A percentile compares a stretch with the other conserved stretches of the same genome.
These are phyloP conservation scores for Coemansia sp. DNA, from an alignment of 192 early-diverging fungal genomes.

Conservation along the genomic window DNA sequence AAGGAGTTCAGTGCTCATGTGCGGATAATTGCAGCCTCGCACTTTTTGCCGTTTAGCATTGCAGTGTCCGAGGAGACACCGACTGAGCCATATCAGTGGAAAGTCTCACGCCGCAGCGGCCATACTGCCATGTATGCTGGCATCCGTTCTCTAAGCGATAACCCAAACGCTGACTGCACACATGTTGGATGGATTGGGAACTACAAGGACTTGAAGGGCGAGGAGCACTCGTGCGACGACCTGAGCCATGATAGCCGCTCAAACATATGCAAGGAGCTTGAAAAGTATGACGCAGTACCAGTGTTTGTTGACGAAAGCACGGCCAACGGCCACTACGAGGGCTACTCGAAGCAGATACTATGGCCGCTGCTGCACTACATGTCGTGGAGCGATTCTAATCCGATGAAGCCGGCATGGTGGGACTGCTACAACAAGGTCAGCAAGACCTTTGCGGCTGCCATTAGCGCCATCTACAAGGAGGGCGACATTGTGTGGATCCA, in stretches of 20 bases:
- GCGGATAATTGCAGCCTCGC: constrained; percentile 52
- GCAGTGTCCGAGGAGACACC: constrained; percentile 40
- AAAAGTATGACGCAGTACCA: constrained; percentile 62
- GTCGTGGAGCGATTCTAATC: constrained; percentile 74
- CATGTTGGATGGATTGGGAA: constrained; percentile 76
- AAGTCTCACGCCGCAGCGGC: constrained; percentile 61
- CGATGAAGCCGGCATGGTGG: constrained; percentile 69
- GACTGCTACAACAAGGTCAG: constrained; percentile 80
- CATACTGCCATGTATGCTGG: constrained; percentile 92
- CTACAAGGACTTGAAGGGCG: constrained; percentile 60
- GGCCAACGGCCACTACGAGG: constrained; percentile 88
- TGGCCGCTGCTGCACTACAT: constrained; percentile 97
- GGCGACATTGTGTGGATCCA: constrained; percentile 85
- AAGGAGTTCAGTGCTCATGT: constrained; percentile 29
- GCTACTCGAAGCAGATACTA: constrained; percentile 95
- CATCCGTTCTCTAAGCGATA: constrained; percentile 63
- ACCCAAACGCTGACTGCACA: constrained; percentile 58
- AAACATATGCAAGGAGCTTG: constrained; percentile 58
- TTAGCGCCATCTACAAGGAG: constrained; percentile 71
- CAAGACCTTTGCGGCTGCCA: constrained; percentile 70
- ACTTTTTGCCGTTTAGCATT: constrained; percentile 53
- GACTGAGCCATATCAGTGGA: constrained; percentile 55
- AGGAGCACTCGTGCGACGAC: constrained; percentile 55
- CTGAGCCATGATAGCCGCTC: constrained; percentile 57
- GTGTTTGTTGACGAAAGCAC: constrained; percentile 74